Evolutionary conservation across 208 protist species (phyloP).

Genomic region (Trichomonas vaginalis): DNA sequence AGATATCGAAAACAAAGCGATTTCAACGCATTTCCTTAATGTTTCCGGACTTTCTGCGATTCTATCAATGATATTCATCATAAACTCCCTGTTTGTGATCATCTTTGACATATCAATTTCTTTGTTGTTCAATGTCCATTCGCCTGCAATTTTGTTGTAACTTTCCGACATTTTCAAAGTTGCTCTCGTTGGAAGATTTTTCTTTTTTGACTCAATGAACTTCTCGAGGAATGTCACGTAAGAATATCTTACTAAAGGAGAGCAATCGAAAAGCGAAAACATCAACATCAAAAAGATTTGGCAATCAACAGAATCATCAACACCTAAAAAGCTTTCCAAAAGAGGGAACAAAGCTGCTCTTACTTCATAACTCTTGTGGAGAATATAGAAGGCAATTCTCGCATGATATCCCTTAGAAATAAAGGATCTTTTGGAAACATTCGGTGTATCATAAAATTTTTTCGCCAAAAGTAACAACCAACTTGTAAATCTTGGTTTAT

Average conservation of each 20-base stretch:
- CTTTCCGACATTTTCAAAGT: neutral
- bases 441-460: neutral
- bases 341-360: neutral
- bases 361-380: neutral
- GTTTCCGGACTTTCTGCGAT: neutral
- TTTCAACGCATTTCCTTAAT: neutral
- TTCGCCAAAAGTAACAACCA: neutral
- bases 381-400: neutral
- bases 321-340: neutral
- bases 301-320: neutral
- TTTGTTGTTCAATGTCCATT: neutral
- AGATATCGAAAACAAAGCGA: neutral
- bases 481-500: neutral
- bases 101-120: neutral
- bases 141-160: neutral
- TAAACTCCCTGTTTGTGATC: neutral
- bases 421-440: neutral
- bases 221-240: neutral
- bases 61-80: neutral
- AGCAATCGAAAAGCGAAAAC: neutral
- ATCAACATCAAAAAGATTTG: neutral
- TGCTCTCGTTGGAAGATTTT: neutral
- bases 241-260: neutral
- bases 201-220: neutral
- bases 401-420: neutral